Percentiles rank a stretch among this genome's conserved stretches.
These are phyloP conservation scores for Fusarium mexicanum DNA, from an alignment of 2,329 filamentous ascomycete genomes.

Conservation along the genomic window DNA sequence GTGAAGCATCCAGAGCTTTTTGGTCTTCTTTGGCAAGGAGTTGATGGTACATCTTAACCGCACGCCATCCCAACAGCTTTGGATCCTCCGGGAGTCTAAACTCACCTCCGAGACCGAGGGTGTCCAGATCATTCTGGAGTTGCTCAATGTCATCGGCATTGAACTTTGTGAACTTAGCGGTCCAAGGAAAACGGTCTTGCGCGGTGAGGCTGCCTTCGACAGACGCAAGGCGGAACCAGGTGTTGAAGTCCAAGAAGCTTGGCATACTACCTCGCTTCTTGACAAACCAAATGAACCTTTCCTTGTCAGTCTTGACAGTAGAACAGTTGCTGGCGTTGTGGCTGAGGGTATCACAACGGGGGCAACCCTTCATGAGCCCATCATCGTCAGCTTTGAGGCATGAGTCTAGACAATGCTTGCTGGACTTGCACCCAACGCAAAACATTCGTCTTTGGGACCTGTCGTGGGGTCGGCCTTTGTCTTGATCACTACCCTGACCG, in stretches of 20 bases:
- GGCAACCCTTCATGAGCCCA: not conserved
- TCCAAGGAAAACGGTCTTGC: not conserved
- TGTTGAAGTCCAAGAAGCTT: not conserved
- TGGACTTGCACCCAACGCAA: too few relatives aligned
- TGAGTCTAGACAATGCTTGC: too few relatives aligned
- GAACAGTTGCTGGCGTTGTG: not conserved
- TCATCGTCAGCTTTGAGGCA: not conserved
- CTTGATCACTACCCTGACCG: too few relatives aligned
- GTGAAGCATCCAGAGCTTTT: not conserved
- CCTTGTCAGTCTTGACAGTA: not conserved
- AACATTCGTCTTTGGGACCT: too few relatives aligned
- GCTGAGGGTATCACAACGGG: not conserved
- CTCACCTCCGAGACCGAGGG: too few relatives aligned
- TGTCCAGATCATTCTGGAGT: not conserved
- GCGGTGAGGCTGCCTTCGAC: not conserved
- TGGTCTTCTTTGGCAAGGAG: not conserved
- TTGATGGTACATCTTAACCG: not conserved
- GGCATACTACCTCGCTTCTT: not conserved
- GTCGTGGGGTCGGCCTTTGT: too few relatives aligned
- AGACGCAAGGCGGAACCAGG: not conserved
- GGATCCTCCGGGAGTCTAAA: not conserved
- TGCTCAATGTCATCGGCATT: not conserved
- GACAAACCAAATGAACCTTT: not conserved
- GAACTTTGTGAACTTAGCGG: not conserved
- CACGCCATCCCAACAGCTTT: not conserved